Evolutionary conservation across 768 basidiomycete genomes (phyloP).

Genomic region (Tulasnella sp.): DNA sequence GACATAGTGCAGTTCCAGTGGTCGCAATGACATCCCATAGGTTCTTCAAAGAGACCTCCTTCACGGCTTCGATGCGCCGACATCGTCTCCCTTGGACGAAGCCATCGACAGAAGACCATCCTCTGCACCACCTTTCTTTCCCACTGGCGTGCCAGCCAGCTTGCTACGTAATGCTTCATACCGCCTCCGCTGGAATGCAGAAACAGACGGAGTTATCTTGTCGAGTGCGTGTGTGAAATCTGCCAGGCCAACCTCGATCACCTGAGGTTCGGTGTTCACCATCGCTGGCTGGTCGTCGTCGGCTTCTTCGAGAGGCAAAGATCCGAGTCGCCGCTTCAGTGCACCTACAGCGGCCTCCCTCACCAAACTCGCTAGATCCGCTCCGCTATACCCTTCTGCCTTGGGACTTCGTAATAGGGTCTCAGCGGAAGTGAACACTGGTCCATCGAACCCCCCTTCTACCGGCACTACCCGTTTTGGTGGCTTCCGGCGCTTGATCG

Average conservation of each 20-base stretch:
- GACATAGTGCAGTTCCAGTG: not conserved
- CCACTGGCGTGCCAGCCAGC: conserved; percentile 68
- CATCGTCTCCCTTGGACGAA: not conserved
- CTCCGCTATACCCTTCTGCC: conserved; percentile 89
- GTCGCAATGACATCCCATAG: not conserved
- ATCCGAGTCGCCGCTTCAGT: conserved; percentile 45
- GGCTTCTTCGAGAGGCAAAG: conserved; percentile 31
- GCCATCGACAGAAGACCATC: not conserved
- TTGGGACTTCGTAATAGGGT: conserved; percentile 51
- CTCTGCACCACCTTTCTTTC: conserved; percentile 4
- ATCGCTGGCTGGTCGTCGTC: conserved; percentile 27
- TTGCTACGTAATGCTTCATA: conserved; percentile 78
- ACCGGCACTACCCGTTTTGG: conserved; percentile 18
- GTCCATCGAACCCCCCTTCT: conserved; percentile 26
- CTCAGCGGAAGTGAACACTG: conserved; percentile 38
- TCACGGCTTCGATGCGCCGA: not conserved
- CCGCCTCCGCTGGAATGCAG: conserved; percentile 67
- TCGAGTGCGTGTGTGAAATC: conserved; percentile 74
- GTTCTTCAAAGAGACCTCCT: not conserved
- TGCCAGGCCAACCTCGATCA: conserved; percentile 51
- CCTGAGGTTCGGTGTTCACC: conserved; percentile 8
- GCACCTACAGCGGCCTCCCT: conserved; percentile 89
- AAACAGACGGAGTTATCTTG: conserved; percentile 86
- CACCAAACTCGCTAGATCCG: conserved; percentile 83
- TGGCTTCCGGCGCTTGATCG: not conserved